Percentiles rank a stretch among this genome's conserved stretches.
These are phyloP conservation scores for Chaetomium fimeti DNA, from an alignment of 495 filamentous ascomycete species.

Conservation along the genomic window DNA sequence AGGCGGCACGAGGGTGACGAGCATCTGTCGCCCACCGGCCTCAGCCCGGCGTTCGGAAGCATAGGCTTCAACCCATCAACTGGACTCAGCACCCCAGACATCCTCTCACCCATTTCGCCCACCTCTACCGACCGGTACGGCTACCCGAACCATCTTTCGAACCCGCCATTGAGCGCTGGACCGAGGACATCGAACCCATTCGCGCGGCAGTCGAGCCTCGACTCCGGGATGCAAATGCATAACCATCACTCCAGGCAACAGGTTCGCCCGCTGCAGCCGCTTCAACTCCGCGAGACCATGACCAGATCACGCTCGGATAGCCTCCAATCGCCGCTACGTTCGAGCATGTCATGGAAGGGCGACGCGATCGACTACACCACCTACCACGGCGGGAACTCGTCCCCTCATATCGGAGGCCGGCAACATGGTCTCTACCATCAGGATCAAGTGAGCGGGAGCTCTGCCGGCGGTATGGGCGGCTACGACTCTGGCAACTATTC, in stretches of 20 bases:
- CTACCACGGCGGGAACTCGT: conserved; percentile 43
- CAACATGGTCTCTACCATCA: conserved; percentile 42
- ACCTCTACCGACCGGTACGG: conserved; percentile 52
- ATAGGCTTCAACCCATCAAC: conserved; percentile 57
- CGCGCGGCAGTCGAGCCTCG: conserved; percentile 50
- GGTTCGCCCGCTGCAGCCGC: conserved; percentile 53
- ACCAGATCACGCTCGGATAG: conserved; percentile 59
- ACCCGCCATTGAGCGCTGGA: conserved; percentile 45
- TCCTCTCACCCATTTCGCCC: conserved; percentile 55
- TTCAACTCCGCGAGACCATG: conserved; percentile 59
- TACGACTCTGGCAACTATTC: conserved; percentile 55
- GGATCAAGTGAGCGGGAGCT: conserved; percentile 29
- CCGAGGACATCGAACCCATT: conserved; percentile 58
- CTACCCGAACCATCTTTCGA: conserved; percentile 52
- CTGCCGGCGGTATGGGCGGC: conserved; percentile 35
- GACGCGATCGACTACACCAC: conserved; percentile 56
- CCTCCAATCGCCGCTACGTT: conserved; percentile 57
- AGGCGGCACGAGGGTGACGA: conserved; percentile 55
- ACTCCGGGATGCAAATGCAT: conserved; percentile 49
- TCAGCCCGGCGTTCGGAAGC: conserved; percentile 60
- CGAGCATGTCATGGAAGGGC: conserved; percentile 63
- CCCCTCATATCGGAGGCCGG: conserved; percentile 46
- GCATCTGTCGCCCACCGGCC: conserved; percentile 60
- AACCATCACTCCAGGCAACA: conserved; percentile 42
- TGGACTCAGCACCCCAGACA: conserved; percentile 48